These are phyloP conservation scores for Fusarium zealandicum DNA, from an alignment of 2,329 filamentous ascomycete species.

Conservation along the genomic window DNA sequence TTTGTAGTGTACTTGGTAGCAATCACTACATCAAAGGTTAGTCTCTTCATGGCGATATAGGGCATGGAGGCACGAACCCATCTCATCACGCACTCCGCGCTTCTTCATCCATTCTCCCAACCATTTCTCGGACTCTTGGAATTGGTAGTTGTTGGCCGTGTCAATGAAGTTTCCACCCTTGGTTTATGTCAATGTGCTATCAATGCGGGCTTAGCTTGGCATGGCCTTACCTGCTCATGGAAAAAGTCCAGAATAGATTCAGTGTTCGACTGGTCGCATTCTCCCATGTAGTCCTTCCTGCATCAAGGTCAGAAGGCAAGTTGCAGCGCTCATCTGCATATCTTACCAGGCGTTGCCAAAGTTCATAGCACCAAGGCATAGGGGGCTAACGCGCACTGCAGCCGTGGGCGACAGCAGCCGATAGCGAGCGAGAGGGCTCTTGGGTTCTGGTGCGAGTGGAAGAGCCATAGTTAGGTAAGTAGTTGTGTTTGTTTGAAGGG, in stretches of 20 bases:
- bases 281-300: conserved; percentile 66
- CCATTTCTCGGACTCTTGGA: conserved; percentile 68
- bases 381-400: conserved; percentile 69
- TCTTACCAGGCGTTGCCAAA: conserved; percentile 64
- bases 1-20: conserved; percentile 74
- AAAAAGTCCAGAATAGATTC: conserved; percentile 73
- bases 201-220: background rate
- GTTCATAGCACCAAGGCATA: conserved; percentile 71
- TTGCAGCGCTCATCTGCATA: accelerated
- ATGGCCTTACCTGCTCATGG: conserved; percentile 58
- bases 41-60: background rate
- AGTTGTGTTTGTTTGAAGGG: background rate
- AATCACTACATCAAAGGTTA: conserved; percentile 56
- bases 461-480: conserved; percentile 33
- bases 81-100: conserved; percentile 69
- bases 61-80: conserved; percentile 53
- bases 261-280: conserved; percentile 67
- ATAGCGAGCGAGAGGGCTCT: conserved; percentile 69
- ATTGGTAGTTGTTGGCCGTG: conserved; percentile 73
- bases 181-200: conserved; percentile 14
- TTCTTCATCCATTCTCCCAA: conserved; percentile 75
- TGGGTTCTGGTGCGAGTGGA: conserved; percentile 56
- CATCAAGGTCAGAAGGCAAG: background rate
- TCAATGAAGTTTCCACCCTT: conserved; percentile 75
- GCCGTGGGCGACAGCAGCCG: conserved; percentile 72